Evolutionary conservation across 768 basidiomycete genomes (phyloP), one percentile per base, ranked within the genome.

Genomic region (Amanita jacksonii): DNA sequence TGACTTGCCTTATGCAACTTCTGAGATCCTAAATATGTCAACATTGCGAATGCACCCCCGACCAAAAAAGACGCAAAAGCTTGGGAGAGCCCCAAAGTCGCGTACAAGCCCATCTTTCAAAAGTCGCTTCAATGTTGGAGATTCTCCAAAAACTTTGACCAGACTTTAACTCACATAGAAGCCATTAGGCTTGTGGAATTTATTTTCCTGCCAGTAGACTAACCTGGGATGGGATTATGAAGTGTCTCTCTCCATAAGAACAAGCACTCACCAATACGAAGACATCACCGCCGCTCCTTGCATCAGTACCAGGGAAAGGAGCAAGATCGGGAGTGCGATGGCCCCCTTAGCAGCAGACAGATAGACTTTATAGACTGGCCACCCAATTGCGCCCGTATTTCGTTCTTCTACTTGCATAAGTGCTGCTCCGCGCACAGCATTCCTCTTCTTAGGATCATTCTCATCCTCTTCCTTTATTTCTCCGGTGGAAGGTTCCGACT

Each of bases 331-430:
- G 1, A 91, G 49, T 15, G 87, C 66, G 40, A 81, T 50, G 3
- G 48, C 48, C 9, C 87, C 89, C 23, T 76, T 75, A 1, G 80
- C 91, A 3, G 88, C 86, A 24, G 65, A 60, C 38, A 85, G 54
- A 58, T 90, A 94, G 25, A 71, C 55, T 55, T 64, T 72, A 51
- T 81, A 81, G 8, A 80, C 71, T 1, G 60, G 49, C 51, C 61
- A 54, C 25, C 69, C 66, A 50, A 90, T 73, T 0, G 85, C 75
- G 3, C 89, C 91, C 0, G 76, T 79, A 51, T 83, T 84, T 13
- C 89, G 69, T 57, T 92, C 88, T 60, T 93, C 91, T 19, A 64
- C 67, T 54, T 90, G 85, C 86, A 92, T 93, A 33, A 91, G 63
- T 8, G 64, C 66, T 16, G 70, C 68, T 4, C 75, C 74, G 20